phyloP scores from a whole-genome alignment of 2,329 filamentous ascomycete genomes.

The Fusarium equiseti region DNA sequence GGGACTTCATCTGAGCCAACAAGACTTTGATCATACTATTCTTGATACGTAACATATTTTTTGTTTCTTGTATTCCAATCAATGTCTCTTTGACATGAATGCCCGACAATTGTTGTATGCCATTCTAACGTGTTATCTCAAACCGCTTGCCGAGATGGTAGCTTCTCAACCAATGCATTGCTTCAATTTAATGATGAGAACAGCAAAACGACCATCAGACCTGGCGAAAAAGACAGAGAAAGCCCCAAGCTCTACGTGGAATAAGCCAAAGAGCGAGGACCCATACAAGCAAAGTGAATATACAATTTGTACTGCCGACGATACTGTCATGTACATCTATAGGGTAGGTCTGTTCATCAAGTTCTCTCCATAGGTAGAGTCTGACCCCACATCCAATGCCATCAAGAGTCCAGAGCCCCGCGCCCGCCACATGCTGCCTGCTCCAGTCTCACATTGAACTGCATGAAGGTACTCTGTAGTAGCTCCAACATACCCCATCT shows the following conservation, averaged over 20 bases:
- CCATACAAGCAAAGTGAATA: not conserved
- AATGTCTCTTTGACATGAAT: not conserved
- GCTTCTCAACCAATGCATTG: not conserved
- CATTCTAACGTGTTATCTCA: not conserved
- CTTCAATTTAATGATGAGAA: not conserved
- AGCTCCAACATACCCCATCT: slow-evolving; percentile 29
- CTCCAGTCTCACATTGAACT: slow-evolving; percentile 44
- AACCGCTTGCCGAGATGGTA: not conserved
- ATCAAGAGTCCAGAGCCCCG: slow-evolving; percentile 32
- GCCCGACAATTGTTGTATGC: not conserved
- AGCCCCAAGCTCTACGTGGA: not conserved
- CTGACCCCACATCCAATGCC: slow-evolving; percentile 28
- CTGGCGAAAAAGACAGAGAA: not conserved
- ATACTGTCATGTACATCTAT: not conserved
- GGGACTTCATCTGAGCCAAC: not conserved
- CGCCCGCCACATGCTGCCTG: slow-evolving; percentile 43
- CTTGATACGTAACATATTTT: not conserved
- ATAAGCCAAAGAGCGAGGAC: not conserved
- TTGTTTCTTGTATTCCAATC: not conserved
- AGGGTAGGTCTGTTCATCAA: slow-evolving; percentile 11
- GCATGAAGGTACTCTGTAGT: slow-evolving; percentile 1
- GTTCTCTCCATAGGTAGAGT: not conserved
- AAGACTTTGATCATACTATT: not conserved
- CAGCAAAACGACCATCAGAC: not conserved
- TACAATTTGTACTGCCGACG: not conserved